These are phyloP conservation scores for Suhomyces sp. DNA, from an alignment of 805 yeast species.

Conservation along the genomic window DNA sequence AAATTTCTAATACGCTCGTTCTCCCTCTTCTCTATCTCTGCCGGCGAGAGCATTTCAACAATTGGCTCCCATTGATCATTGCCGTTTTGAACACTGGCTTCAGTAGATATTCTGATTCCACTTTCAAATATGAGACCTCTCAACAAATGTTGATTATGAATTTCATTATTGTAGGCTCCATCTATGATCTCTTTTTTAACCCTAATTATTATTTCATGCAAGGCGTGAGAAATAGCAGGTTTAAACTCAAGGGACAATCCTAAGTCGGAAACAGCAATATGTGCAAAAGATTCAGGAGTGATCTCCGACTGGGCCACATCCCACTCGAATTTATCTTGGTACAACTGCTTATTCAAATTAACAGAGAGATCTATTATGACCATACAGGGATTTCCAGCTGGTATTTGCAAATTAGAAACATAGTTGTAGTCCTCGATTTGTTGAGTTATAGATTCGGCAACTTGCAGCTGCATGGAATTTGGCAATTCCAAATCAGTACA, in stretches of 20 bases:
- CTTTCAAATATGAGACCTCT: constrained; percentile 44
- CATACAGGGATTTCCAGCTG: constrained; percentile 39
- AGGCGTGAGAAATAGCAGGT: constrained; percentile 83
- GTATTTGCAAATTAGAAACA: constrained; percentile 62
- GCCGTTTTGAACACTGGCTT: constrained; percentile 69
- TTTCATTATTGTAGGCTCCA: constrained; percentile 40
- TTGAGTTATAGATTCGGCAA: constrained; percentile 68
- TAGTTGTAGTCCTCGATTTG: constrained; percentile 77
- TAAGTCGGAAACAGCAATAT: constrained; percentile 75
- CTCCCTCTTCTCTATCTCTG: constrained; percentile 93
- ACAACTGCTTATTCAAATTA: constrained; percentile 75
- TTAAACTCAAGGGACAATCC: constrained; percentile 82
- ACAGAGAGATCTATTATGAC: constrained; percentile 80
- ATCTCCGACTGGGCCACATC: constrained; percentile 55
- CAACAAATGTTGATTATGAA: constrained; percentile 41
- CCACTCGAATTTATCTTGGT: constrained; percentile 95
- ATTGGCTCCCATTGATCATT: constrained; percentile 88
- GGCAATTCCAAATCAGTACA: constrained; percentile 85
- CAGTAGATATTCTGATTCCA: constrained; percentile 41
- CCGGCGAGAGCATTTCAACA: constrained; percentile 79
- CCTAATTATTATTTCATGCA: constrained; percentile 75
- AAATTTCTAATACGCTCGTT: constrained; percentile 90
- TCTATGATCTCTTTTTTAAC: constrained; percentile 82
- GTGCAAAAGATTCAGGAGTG: constrained; percentile 84
- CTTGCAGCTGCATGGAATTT: constrained; percentile 54